These are phyloP conservation scores for Cystofilobasidium capitatum DNA, from an alignment of 768 basidiomycete species.

Conservation along the genomic window DNA sequence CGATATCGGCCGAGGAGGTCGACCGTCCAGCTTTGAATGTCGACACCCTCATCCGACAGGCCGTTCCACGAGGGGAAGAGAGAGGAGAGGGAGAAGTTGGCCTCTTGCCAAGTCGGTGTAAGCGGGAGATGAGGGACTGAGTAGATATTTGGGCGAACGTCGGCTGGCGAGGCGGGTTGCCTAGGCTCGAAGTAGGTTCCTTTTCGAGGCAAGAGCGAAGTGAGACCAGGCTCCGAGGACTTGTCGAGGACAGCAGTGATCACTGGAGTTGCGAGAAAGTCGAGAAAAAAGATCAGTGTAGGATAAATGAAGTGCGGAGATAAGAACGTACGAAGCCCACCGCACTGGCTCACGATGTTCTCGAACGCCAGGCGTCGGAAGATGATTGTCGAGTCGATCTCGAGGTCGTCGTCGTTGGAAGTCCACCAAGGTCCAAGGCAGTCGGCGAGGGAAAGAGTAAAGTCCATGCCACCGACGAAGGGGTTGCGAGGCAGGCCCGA, in stretches of 20 bases:
- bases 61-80: conserved; percentile 22
- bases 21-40: conserved; percentile 8
- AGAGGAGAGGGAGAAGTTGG: conserved; percentile 26
- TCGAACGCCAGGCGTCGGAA: conserved; percentile 41
- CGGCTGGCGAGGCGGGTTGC: not conserved
- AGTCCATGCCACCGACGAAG: not conserved
- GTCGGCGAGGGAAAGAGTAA: conserved; percentile 26
- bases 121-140: conserved; percentile 27
- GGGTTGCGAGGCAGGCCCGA: not conserved
- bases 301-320: not conserved
- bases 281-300: not conserved
- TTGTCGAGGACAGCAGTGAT: conserved; percentile 37
- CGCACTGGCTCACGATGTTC: conserved; percentile 33
- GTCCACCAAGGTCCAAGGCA: conserved; percentile 33
- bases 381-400: conserved; percentile 32
- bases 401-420: conserved; percentile 5
- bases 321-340: conserved; percentile 37
- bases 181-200: conserved; percentile 12
- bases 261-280: conserved; percentile 16
- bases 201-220: conserved; percentile 39
- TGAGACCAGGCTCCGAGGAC: conserved; percentile 39
- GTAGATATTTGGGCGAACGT: conserved; percentile 11
- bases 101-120: conserved; percentile 26
- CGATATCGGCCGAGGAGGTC: conserved; percentile 22
- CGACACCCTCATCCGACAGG: conserved; percentile 1